These are phyloP conservation scores for Hordeum vulgare DNA, from an alignment of 176 grass and related monocot genomes.

Conservation along the genomic window MorexV3_pseudomolecules_assembly NC_058520.1:356592614-356593113, in stretches of 20 bases:
- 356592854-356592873: neutral
- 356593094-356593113: constrained; percentile 66
- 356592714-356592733: neutral
- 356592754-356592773: neutral
- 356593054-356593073: constrained; percentile 66
- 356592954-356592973: constrained; percentile 64
- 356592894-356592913: constrained; percentile 40
- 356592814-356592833: constrained; percentile 2
- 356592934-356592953: constrained; percentile 70
- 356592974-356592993: constrained; percentile 56
- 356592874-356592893: constrained; percentile 10
- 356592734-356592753: neutral
- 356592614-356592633: neutral
- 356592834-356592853: neutral
- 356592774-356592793: neutral
- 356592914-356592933: constrained; percentile 72
- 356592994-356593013: constrained; percentile 63
- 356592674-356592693: constrained; percentile 14
- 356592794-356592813: neutral
- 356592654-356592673: neutral
- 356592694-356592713: neutral
- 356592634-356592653: neutral
- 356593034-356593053: constrained; percentile 69
- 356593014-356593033: constrained; percentile 72
- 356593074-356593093: constrained; percentile 76